These are phyloP conservation scores for Rhynchospora tenuis DNA, from an alignment of 176 grass and related monocot species.

Conservation along the genomic window DNA sequence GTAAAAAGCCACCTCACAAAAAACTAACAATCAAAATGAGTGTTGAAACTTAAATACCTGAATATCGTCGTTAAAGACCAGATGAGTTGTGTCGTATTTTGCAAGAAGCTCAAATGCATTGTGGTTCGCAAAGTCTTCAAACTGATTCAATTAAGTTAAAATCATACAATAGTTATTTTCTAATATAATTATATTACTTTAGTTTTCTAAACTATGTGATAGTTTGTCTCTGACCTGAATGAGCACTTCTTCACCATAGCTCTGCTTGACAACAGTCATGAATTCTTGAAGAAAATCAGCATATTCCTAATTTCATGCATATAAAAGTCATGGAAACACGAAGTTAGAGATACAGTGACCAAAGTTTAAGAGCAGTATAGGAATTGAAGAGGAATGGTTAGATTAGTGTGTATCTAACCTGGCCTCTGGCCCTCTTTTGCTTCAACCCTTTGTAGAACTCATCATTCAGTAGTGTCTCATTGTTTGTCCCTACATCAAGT, in stretches of 20 bases:
- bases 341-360: not conserved
- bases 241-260: conserved; percentile 86
- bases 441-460: conserved; percentile 92
- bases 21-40: conserved; percentile 17
- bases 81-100: conserved; percentile 75
- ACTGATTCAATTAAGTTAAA: conserved; percentile 37
- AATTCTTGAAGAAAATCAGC: conserved; percentile 80
- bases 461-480: conserved; percentile 65
- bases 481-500: conserved; percentile 95
- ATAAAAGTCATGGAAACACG: not conserved
- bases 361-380: conserved; percentile 8
- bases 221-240: conserved; percentile 53
- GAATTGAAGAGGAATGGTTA: conserved; percentile 2
- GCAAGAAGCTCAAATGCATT: conserved; percentile 93
- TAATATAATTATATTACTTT: conserved; percentile 12
- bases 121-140: conserved; percentile 97
- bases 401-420: conserved; percentile 35
- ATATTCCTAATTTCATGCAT: conserved; percentile 54
- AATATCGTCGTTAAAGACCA: conserved; percentile 99
- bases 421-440: conserved; percentile 76
- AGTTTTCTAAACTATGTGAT: not conserved
- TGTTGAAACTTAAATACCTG: conserved; percentile 48
- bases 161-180: conserved; percentile 7
- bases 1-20: conserved; percentile 15
- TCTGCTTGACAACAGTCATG: conserved; percentile 87